phyloP scores from a whole-genome alignment of 768 basidiomycete genomes.

The Suillus spraguei region DNA sequence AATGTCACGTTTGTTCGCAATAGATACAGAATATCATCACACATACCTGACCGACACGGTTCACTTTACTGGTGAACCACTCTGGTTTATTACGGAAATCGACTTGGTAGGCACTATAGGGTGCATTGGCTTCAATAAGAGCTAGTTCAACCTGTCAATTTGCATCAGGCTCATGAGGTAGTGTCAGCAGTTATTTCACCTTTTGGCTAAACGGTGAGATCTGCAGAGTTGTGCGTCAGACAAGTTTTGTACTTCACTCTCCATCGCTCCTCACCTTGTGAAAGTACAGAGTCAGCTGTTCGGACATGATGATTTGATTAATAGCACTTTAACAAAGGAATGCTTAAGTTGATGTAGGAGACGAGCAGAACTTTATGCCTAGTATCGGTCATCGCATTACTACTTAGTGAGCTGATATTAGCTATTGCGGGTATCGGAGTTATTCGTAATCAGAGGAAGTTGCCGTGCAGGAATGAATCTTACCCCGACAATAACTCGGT shows the following conservation, averaged over 20 bases:
- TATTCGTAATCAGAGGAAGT: background rate
- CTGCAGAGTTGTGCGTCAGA: conserved; percentile 29
- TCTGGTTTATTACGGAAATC: conserved; percentile 63
- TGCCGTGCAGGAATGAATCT: background rate
- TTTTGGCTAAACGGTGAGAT: conserved; percentile 58
- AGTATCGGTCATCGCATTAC: background rate
- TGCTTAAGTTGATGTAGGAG: background rate
- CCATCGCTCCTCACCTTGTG: conserved; percentile 37
- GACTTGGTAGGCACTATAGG: conserved; percentile 53
- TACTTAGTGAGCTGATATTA: background rate
- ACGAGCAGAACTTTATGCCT: background rate
- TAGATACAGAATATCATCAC: background rate
- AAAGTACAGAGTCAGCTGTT: conserved; percentile 44
- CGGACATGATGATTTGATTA: conserved; percentile 16
- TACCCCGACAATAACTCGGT: background rate
- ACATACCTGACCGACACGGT: conserved; percentile 63
- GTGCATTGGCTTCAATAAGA: conserved; percentile 50
- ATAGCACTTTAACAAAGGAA: background rate
- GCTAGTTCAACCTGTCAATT: conserved; percentile 52
- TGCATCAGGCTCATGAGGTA: background rate
- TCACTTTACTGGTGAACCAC: conserved; percentile 60
- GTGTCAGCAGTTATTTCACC: conserved; percentile 30
- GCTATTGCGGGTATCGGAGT: background rate
- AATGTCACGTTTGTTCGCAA: background rate
- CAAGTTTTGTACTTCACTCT: conserved; percentile 1